Base-by-base conservation (phyloP, 345 rosid species). In the Raphanus sativus region DNA sequence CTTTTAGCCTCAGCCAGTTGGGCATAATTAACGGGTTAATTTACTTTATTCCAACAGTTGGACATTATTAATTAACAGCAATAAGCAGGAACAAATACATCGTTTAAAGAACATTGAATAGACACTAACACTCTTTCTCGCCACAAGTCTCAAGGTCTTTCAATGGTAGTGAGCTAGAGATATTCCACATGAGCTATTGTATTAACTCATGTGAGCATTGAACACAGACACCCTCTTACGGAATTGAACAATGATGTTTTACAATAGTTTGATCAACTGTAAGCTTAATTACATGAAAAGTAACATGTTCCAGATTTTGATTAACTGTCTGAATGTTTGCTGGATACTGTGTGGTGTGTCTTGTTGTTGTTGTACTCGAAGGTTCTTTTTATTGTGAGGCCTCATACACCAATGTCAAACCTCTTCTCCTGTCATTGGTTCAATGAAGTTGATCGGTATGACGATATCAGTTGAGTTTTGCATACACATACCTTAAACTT, bases 341-440 rank as follows among this genome's bases (percentile, higher is more conserved):
- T 21, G 21, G 21, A 21, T 21, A 21, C 21, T 21, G 8, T 33
- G 36, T 33, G 36, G 36, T 6, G 36, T 33, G 36, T 6, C 36
- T 33, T 33, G 36, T 33, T 33, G 36, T 33, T 33, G 8, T 28
- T 28, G 30, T 28, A 21, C 21, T 21, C 21, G 21, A 21, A 21
- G 21, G 21, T 21, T 21, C 21, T 21, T 21, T 21, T 21, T 21
- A 21, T 21, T 21, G 21, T 21, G 21, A 21, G 21, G 21, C 21
- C 96, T 28, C 97, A 90, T 78, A 95, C 97, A 45, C 89, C 97
- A 58, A 92, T 92, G 97, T 90, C 98, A 58, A 92, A 95, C 77
- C 85, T 95, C 70, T 89, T 95, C 85, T 76, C 99, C 2, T 95
- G 99, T 60, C 86, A 87, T 62, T 92, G 98, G 99, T 95, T 92